Evolutionary conservation across 2,329 filamentous ascomycete genomes (phyloP).

Genomic region (Epichloe aotearoae): DNA sequence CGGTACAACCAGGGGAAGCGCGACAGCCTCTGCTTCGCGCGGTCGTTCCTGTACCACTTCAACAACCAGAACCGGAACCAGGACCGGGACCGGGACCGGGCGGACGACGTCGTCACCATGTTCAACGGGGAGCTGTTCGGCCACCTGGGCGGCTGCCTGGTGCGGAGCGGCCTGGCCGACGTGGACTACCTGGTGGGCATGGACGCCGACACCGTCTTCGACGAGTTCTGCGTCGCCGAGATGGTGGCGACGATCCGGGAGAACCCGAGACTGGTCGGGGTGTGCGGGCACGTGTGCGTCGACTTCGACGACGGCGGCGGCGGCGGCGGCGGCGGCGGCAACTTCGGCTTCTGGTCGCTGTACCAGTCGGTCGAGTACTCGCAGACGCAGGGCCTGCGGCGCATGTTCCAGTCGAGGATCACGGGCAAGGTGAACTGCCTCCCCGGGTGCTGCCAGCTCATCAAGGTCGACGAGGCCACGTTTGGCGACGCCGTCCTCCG

Average conservation of each 20-base stretch:
- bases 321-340: constrained; percentile 16
- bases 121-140: constrained; percentile 32
- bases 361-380: constrained; percentile 36
- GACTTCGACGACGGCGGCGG: constrained; percentile 19
- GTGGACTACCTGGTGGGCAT: constrained; percentile 32
- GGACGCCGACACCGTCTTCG: constrained; percentile 36
- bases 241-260: constrained; percentile 29
- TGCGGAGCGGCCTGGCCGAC: constrained; percentile 24
- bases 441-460: constrained; percentile 34
- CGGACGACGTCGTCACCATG: constrained; percentile 28
- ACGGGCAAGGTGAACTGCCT: constrained; percentile 37
- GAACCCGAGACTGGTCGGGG: constrained; percentile 29
- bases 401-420: constrained; percentile 34
- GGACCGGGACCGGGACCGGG: constrained; percentile 14
- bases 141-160: constrained; percentile 24
- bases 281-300: constrained; percentile 35
- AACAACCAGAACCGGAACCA: constrained; percentile 13
- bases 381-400: constrained; percentile 31
- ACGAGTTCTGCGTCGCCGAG: constrained; percentile 29
- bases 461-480: constrained; percentile 34
- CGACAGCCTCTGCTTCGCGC: constrained; percentile 35
- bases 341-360: constrained; percentile 31
- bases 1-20: constrained; percentile 36
- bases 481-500: constrained; percentile 33
- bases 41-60: constrained; percentile 35